These are phyloP conservation scores for Sanguinoderma infundibulare DNA, from an alignment of 1,284 basidiomycete genomes.

Conservation along the genomic window DNA sequence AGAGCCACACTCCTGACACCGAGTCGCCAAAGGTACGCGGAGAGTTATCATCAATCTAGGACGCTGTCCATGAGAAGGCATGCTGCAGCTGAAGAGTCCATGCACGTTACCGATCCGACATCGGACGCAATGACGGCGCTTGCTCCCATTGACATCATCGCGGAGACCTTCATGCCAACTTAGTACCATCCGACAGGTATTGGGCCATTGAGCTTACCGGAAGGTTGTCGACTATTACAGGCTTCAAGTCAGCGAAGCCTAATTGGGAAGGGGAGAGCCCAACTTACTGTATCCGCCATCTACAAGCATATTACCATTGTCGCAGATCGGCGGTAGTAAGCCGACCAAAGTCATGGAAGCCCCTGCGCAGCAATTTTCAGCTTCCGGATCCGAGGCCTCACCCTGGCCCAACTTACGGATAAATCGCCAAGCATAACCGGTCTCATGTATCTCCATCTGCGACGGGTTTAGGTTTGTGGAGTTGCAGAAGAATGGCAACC, in stretches of 20 bases:
- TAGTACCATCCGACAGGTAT: not conserved
- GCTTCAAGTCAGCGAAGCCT: slow-evolving; percentile 5
- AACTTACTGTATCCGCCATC: slow-evolving; percentile 91
- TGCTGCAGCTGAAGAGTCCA: not conserved
- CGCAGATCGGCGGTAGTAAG: slow-evolving; percentile 92
- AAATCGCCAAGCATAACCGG: slow-evolving; percentile 92
- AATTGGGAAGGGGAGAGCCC: slow-evolving; percentile 1
- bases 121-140: slow-evolving; percentile 95
- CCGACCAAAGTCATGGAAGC: slow-evolving; percentile 99
- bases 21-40: slow-evolving; percentile 95
- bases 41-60: slow-evolving; percentile 90
- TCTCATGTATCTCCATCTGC: slow-evolving; percentile 96
- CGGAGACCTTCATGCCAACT: slow-evolving; percentile 63
- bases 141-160: slow-evolving; percentile 93
- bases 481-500: slow-evolving; percentile 98
- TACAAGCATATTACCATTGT: slow-evolving; percentile 93
- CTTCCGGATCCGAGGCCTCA: not conserved
- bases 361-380: slow-evolving; percentile 48
- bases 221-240: slow-evolving; percentile 81
- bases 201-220: slow-evolving; percentile 55
- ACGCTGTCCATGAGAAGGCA: slow-evolving; percentile 4
- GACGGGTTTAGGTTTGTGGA: slow-evolving; percentile 99
- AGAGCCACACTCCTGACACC: slow-evolving; percentile 96
- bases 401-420: slow-evolving; percentile 60
- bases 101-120: slow-evolving; percentile 82